Evolutionary conservation across 192 early-diverging fungal species (phyloP).

Genomic region (Gryganskiella cystojenkinii): DNA sequence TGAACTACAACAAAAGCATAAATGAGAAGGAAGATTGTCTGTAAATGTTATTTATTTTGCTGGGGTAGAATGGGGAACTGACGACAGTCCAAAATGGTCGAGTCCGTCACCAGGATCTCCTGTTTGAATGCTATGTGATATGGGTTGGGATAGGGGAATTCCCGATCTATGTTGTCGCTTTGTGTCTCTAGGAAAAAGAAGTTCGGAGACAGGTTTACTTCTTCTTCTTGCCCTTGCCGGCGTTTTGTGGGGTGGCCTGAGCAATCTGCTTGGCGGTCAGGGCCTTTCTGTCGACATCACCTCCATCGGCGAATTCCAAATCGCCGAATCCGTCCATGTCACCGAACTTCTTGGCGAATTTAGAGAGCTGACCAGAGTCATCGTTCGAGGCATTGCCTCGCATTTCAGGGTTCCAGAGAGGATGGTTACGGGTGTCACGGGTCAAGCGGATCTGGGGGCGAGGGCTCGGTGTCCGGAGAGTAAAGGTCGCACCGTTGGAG

Average conservation of each 20-base stretch:
- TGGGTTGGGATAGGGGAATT: too few species aligned
- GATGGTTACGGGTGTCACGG: slow-evolving; percentile 93
- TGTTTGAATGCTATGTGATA: too few species aligned
- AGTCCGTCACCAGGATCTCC: too few species aligned
- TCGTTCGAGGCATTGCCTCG: slow-evolving; percentile 69
- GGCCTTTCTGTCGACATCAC: slow-evolving; percentile 46
- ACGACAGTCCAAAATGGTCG: too few species aligned
- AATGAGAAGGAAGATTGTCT: too few species aligned
- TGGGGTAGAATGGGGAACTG: too few species aligned
- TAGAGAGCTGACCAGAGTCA: slow-evolving; percentile 81
- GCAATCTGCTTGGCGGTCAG: slow-evolving; percentile 50
- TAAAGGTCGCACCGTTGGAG: slow-evolving; percentile 90
- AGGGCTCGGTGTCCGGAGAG: slow-evolving; percentile 85
- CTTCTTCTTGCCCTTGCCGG: slow-evolving; percentile 55
- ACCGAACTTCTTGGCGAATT: slow-evolving; percentile 86
- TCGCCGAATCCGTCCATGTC: slow-evolving; percentile 66
- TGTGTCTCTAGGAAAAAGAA: too few species aligned
- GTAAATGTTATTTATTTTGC: too few species aligned
- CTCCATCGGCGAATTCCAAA: slow-evolving; percentile 60
- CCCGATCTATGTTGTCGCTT: too few species aligned
- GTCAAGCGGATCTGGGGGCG: slow-evolving; percentile 85
- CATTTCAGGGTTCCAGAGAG: slow-evolving; percentile 89
- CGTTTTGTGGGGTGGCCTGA: slow-evolving; percentile 15
- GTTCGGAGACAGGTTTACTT: too few species aligned
- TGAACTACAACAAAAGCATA: too few species aligned